Percentiles rank a stretch among this genome's conserved stretches.
Evolutionary conservation across 2,329 filamentous ascomycete species (phyloP).

Genomic region (Aspergillus floridensis): DNA sequence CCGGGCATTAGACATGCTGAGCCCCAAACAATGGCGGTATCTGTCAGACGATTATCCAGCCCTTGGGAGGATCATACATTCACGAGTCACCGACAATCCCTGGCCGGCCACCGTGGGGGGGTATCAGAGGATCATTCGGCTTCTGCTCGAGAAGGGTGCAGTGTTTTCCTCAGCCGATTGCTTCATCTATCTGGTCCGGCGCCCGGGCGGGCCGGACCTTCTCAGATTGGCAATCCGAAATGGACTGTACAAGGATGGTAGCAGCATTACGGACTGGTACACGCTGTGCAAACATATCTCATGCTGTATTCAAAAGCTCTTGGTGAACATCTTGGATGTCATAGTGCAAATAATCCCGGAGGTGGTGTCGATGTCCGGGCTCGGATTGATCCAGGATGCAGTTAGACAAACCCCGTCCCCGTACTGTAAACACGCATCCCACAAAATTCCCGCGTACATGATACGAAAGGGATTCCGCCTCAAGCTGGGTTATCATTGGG

Average conservation of each 20-base stretch:
- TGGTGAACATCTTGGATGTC: too few species aligned
- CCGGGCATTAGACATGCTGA: too few species aligned
- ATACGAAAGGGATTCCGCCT: neutral
- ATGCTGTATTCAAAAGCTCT: too few species aligned
- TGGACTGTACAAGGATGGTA: neutral
- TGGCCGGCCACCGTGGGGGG: too few species aligned
- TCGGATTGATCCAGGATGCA: too few species aligned
- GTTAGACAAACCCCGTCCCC: too few species aligned
- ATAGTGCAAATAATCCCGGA: too few species aligned
- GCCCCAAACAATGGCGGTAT: too few species aligned
- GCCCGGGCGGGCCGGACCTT: neutral
- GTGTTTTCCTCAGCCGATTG: neutral
- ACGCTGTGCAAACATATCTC: neutral
- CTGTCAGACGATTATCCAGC: neutral
- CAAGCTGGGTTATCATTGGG: neutral
- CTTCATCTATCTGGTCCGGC: neutral
- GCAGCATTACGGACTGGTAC: too few species aligned
- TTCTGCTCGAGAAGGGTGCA: neutral
- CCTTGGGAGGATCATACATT: neutral
- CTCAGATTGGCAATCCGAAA: neutral
- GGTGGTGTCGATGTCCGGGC: too few species aligned
- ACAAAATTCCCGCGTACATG: neutral
- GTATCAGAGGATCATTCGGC: neutral
- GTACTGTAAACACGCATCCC: too few species aligned
- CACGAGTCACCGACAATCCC: neutral